Base-by-base conservation (phyloP, 306 rosid genomes). In the Cicer cuneatum region DNA sequence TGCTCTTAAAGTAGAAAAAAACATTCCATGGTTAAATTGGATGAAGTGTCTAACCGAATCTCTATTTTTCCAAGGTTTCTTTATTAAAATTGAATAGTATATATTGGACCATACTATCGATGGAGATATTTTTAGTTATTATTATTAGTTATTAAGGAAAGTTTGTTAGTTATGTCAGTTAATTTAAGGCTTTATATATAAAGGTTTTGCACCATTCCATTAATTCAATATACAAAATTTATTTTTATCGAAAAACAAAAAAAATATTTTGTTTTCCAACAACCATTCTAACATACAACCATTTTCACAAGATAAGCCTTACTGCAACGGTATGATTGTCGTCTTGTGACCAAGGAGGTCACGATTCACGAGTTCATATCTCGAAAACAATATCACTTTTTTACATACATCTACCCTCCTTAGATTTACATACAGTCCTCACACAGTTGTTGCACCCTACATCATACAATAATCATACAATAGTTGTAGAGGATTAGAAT, bases 1-100 rank as follows among this genome's bases (percentile, higher is more conserved):
- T 60, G 46, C 64, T 61, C 47, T 75, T 35, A 52, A 13, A 82
- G 13, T 77, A 58, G 19, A 35, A 29, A 10, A 67, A 56, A 77
- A 35, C 47, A 59, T 71, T 61, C 63, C 16, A 57, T 14, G 62
- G 41, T 39, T 69, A 65, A 69, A 65, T 37, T 19, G 35, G 65
- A 78, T 39, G 16, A 15, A 78, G 81, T 37, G 65, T 29, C 35
- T 5, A 29, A 29, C 35, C 35, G 35, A 29, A 29, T 29, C 35
- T 29, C 5, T 29, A 29, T 29, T 74, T 59, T 39, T 24, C 21
- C 19, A 53, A 67, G 57, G 46, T 7, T 51, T 39, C 37, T 14
- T 35, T 71, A 54, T 40, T 47, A 33, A 66, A 58, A 68, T 49
- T 13, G 54, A 69, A 54, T 57, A 29, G 35, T 4, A 53, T 12